Conservation (phyloP, 192 early-diverging fungal genomes). For the Chytriomyces confervae region DNA sequence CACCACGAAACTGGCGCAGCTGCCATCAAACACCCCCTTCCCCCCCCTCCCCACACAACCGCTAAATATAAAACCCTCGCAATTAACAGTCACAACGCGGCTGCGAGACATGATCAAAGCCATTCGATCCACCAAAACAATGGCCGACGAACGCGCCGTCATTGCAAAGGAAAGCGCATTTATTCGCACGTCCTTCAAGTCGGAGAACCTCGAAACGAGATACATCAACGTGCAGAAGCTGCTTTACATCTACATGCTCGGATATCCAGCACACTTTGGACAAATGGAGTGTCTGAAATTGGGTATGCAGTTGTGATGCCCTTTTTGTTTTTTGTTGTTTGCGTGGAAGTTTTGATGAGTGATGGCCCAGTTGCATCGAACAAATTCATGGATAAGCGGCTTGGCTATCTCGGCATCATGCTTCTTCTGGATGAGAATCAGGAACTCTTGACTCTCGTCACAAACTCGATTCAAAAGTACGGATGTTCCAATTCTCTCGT, state of each 20-base stretch:
- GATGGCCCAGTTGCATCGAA: constrained; percentile 81
- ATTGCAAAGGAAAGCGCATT: constrained; percentile 95
- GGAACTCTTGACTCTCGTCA: constrained; percentile 94
- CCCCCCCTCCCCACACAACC: background rate
- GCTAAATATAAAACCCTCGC: background rate
- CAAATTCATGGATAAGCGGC: constrained; percentile 93
- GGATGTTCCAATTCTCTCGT: constrained; percentile 3
- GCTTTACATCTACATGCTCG: constrained; percentile 97
- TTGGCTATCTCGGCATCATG: constrained; percentile 99
- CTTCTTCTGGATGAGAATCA: constrained; percentile 97
- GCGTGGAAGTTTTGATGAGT: too few species aligned
- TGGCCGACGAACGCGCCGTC: constrained; percentile 97
- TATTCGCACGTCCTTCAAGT: constrained; percentile 96
- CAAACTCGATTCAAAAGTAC: constrained; percentile 97
- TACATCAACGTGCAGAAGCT: constrained; percentile 96
- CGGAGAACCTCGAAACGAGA: constrained; percentile 88
- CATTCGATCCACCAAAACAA: constrained; percentile 96
- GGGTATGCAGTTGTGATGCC: constrained; percentile 41
- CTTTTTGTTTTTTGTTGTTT: too few species aligned
- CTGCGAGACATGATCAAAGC: constrained; percentile 94
- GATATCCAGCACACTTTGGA: constrained; percentile 99
- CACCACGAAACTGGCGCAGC: background rate
- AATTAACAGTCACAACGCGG: constrained; percentile 36
- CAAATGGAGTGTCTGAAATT: constrained; percentile 99
- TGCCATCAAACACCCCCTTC: background rate